phyloP scores from a whole-genome alignment of 129 eudicot species.

The Pulicaria dysenterica region DNA sequence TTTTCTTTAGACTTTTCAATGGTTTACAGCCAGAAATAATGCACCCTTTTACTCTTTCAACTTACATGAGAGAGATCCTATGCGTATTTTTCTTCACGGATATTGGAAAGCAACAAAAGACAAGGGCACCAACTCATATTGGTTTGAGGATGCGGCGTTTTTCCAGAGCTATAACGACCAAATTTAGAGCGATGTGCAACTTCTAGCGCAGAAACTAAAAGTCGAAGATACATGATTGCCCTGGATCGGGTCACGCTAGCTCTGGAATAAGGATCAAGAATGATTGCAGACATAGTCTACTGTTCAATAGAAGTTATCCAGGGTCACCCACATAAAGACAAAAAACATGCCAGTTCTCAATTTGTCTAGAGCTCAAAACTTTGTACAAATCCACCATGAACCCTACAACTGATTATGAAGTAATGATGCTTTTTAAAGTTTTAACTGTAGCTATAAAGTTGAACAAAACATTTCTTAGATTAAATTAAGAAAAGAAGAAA shows the following conservation, averaged over 20 bases:
- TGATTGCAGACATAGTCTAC: constrained; percentile 5
- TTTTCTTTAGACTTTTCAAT: constrained; percentile 14
- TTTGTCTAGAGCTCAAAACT: constrained; percentile 5
- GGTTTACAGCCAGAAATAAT: constrained; percentile 17
- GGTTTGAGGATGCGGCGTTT: neutral
- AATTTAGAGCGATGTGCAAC: constrained; percentile 2
- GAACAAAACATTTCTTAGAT: constrained; percentile 27
- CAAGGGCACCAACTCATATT: neutral
- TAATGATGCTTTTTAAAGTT: too few species aligned
- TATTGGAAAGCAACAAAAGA: neutral
- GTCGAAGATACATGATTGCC: neutral
- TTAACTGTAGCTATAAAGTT: neutral
- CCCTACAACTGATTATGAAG: neutral
- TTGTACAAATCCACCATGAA: neutral
- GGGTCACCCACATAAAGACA: constrained; percentile 12
- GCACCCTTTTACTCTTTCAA: constrained; percentile 9
- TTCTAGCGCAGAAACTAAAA: neutral
- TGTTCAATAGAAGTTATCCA: constrained; percentile 2
- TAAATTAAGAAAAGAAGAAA: constrained; percentile 3
- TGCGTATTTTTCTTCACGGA: neutral
- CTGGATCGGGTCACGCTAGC: neutral
- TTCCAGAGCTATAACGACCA: neutral
- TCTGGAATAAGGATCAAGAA: neutral
- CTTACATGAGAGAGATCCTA: constrained; percentile 22
- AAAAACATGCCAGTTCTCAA: constrained; percentile 24